These are phyloP conservation scores for Phytophthora uliginosa DNA, from an alignment of 352 stramenopile species.

Conservation along the genomic window DNA sequence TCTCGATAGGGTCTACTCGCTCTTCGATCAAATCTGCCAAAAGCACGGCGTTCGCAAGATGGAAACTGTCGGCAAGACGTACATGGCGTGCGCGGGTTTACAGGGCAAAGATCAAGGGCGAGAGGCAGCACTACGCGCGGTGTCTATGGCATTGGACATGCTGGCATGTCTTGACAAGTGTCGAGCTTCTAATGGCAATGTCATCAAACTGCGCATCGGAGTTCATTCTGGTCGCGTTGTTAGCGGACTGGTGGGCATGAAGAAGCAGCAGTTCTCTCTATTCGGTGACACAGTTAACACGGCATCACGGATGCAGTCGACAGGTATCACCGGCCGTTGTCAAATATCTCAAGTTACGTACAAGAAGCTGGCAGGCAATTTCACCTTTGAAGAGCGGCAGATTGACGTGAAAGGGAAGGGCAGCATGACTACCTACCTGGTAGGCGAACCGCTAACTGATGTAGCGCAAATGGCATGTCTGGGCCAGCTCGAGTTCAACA, in stretches of 20 bases:
- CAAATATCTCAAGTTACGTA: slow-evolving; percentile 89
- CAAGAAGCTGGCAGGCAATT: slow-evolving; percentile 82
- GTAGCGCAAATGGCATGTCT: slow-evolving; percentile 64
- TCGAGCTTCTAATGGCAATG: slow-evolving; percentile 80
- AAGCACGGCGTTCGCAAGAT: slow-evolving; percentile 95
- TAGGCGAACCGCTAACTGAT: slow-evolving; percentile 77
- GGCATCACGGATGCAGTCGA: slow-evolving; percentile 91
- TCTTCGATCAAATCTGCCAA: slow-evolving; percentile 93
- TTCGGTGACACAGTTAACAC: slow-evolving; percentile 96
- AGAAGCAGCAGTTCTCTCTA: slow-evolving; percentile 95
- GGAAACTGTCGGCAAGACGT: slow-evolving; percentile 94
- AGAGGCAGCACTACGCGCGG: slow-evolving; percentile 78
- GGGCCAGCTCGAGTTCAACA: slow-evolving; percentile 72
- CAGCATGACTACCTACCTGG: slow-evolving; percentile 85
- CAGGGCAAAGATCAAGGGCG: slow-evolving; percentile 85
- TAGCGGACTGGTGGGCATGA: slow-evolving; percentile 90
- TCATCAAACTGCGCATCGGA: slow-evolving; percentile 92
- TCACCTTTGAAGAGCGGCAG: slow-evolving; percentile 81
- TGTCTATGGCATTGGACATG: slow-evolving; percentile 87
- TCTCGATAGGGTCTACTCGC: slow-evolving; percentile 93
- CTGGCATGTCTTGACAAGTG: slow-evolving; percentile 73
- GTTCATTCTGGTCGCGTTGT: slow-evolving; percentile 93
- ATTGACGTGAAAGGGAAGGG: slow-evolving; percentile 92
- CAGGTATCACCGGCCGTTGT: slow-evolving; percentile 78
- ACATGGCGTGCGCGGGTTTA: slow-evolving; percentile 89